Evolutionary conservation across 768 basidiomycete species (phyloP), one percentile per base, ranked within the genome.

Genomic region (Lepiota brunneoincarnata): DNA sequence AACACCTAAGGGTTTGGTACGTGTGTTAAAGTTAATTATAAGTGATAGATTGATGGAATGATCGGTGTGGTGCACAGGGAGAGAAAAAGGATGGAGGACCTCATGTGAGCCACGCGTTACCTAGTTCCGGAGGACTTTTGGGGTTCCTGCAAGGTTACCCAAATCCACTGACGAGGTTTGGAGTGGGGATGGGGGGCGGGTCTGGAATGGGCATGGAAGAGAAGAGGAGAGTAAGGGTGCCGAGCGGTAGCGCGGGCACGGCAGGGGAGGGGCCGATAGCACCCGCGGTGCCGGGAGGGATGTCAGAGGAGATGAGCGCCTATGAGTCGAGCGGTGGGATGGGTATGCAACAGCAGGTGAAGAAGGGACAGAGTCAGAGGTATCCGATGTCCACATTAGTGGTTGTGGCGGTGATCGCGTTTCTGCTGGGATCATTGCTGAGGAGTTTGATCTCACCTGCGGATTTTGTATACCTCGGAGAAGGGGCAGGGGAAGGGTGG

Each of bases 371-470:
- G n/a, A n/a, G n/a, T n/a, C n/a, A n/a, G 23, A 28, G 10, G 17
- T 80, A 77, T 63, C 70, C 74, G 45, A 57, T 77, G 61, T 76
- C 78, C 41, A 86, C 84, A 38, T 69, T 96, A 55, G 63, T 97
- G 61, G 73, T 93, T 56, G 81, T 89, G 36, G 93, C 85, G 36
- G 69, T 98, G 58, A 89, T 97, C 61, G 87, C 89, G 23, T 94
- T 98, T 69, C 73, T 98, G 63, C 81, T 98, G 62, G 96, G 96
- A 53, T 95, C 93, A 23, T 74, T 98, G 51, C 72, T 97, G 57
- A 83, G 96, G 51, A 93, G 91, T 15, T 76, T 98, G 57, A 74
- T 98, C 36, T 89, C 87, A 5, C 91, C 96, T 40, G 91, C 88
- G 14, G 96, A 97, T 70, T 95, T 93, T 72, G 84, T 94, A 40